Evolutionary conservation across 2,329 filamentous ascomycete genomes (phyloP), one percentile per base, ranked within the genome.

Genomic region (Penicillium crustosum): DNA sequence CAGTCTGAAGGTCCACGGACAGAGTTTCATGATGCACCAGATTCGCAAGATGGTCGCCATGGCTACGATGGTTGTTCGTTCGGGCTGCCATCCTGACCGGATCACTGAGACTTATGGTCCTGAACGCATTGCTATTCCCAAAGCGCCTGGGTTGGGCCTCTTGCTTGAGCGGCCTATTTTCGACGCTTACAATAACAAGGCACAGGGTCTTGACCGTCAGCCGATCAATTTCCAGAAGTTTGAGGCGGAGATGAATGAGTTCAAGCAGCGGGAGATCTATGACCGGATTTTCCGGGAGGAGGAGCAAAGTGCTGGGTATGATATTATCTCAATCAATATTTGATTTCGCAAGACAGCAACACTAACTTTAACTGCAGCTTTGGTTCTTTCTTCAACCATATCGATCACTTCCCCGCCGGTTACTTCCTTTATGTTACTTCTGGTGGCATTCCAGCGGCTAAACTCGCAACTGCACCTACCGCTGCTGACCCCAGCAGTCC

Each of bases 21-120:
- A 99, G 77, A 93, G 89, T 70, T 99, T 99, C 82, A 99, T 99
- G 94, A 99, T 99, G 94, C 94, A 99, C 76, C 94, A 99, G 79
- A 99, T 99, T 75, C 89, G 94, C 70, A 99, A 97, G 78, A 97
- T 99, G 94, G 91, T 99, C 17, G 91, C 90, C 56, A 92, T 99
- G 89, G 91, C 87, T 9, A 86, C 91, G 35, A 81, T 99, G 59
- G 81, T 93, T 6, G 89, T 95, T 7, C 88, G 94, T 38, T 95
- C 90, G 73, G 94, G 91, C 50, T 88, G 88, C n/a, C 82, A 89
- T 4, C 80, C 87, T 4, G 78, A 84, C 12, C 85, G 89, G 29
- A 90, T 99, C 65, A 73, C 78, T 0, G 84, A 95, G 60, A 90
- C 87, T 59, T 96, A 96, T 73, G 85, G 84, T 1, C 73, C 81